Base-by-base conservation (phyloP, 441 rosid species). In the Breynia disticha region DNA sequence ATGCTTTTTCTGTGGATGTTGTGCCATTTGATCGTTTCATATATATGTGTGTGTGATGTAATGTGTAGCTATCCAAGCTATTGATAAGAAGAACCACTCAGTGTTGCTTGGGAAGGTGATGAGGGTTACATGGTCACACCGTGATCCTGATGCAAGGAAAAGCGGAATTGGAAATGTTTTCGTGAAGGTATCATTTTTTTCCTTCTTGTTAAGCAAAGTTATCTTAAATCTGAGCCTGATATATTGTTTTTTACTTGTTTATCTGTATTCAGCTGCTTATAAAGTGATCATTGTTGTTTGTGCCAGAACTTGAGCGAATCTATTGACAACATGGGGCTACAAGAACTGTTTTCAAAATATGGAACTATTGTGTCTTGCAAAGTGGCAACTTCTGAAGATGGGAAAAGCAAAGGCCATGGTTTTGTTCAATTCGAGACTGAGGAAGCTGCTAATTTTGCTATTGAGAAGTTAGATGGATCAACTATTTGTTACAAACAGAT, bases 361-460 rank as follows among this genome's bases (percentile, higher is more conserved):
- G 95, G 91, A 32, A 58, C 39, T 11, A 61, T 87, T 35, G 67
- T 81, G 62, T 90, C 97, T 35, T 87, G 96, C 76, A 84, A 87
- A 75, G 83, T 84, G 46, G 90, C 65, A 19, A 78, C 71, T 37
- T 59, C 48, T 55, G 87, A 84, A 61, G 76, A 78, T 60, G 91
- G 91, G 8, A 73, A 63, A 37, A 77, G 95, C 54, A 78, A 81
- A 62, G 90, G 96, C 19, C 77, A 75, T 57, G 90, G 90, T 8
- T 86, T 74, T 52, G 91, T 90, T 53, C 95, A 87, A 69, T 84
- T 87, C 65, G 74, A 69, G 53, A 66, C 83, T 0, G 87, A 84
- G 68, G 82, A 72, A 28, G 79, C 95, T 45, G 90, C 90, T 56
- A 69, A 55, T 53, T 52, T 75, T 63, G 95, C 94, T 60, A 73